These are phyloP conservation scores for Lactarius deliciosus DNA, from an alignment of 768 basidiomycete genomes.

Conservation along the genomic window DNA sequence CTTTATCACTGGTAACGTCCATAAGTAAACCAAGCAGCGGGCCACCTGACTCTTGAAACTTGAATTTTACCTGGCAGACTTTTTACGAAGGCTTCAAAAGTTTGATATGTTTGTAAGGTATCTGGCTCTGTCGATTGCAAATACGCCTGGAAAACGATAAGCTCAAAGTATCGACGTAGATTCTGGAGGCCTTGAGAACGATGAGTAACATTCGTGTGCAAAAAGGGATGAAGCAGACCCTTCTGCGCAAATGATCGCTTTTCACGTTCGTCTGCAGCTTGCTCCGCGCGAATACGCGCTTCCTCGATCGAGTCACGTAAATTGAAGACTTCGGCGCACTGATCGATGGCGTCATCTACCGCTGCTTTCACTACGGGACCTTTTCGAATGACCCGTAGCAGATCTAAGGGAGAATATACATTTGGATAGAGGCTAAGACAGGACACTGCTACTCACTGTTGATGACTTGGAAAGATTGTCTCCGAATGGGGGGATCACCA, in stretches of 20 bases:
- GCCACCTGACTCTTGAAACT: constrained; percentile 50
- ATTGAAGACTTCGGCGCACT: constrained; percentile 79
- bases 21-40: not conserved
- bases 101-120: constrained; percentile 70
- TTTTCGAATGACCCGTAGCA: constrained; percentile 82
- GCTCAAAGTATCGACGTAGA: constrained; percentile 79
- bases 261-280: constrained; percentile 68
- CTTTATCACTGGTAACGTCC: constrained; percentile 66
- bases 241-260: constrained; percentile 66
- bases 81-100: constrained; percentile 80
- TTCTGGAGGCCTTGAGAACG: constrained; percentile 63
- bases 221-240: constrained; percentile 45
- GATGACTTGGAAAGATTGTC: constrained; percentile 82
- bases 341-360: constrained; percentile 88
- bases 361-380: constrained; percentile 82
- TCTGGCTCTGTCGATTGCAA: constrained; percentile 79
- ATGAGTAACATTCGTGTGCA: not conserved
- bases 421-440: constrained; percentile 14
- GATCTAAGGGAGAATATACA: constrained; percentile 45
- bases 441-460: constrained; percentile 59
- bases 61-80: constrained; percentile 68
- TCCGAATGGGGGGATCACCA: constrained; percentile 34
- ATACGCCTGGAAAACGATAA: constrained; percentile 89
- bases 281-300: constrained; percentile 71
- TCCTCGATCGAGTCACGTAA: constrained; percentile 88